Evolutionary conservation across 2,329 filamentous ascomycete genomes (phyloP).

Genomic region (Aspergillus tanneri): DNA sequence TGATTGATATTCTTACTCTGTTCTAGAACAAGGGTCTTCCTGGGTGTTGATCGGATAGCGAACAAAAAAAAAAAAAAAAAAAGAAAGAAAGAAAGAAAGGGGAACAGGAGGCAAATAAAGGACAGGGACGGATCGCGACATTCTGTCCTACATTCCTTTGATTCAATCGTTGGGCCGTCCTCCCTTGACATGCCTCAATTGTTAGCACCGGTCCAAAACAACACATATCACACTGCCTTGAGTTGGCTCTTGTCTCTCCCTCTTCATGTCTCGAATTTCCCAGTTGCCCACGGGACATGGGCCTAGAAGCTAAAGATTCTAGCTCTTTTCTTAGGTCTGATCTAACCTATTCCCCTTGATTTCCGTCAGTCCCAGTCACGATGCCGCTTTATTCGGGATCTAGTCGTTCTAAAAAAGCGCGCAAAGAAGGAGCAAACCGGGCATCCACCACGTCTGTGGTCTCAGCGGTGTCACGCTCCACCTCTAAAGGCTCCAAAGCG

Average conservation of each 20-base stretch:
- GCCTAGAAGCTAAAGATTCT: slow-evolving; percentile 8
- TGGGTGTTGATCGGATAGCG: not conserved
- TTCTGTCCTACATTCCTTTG: slow-evolving; percentile 23
- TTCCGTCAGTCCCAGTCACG: slow-evolving; percentile 20
- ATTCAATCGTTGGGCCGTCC: slow-evolving; percentile 7
- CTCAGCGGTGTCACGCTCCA: slow-evolving; percentile 20
- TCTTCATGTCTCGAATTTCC: slow-evolving; percentile 7
- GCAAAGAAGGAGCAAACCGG: slow-evolving; percentile 29
- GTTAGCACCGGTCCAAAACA: slow-evolving; percentile 8
- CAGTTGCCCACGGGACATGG: slow-evolving; percentile 8
- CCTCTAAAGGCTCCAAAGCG: slow-evolving; percentile 20
- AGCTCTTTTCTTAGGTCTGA: not conserved
- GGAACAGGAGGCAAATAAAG: slow-evolving; percentile 3
- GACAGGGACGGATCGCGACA: slow-evolving; percentile 4
- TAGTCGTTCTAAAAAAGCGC: slow-evolving; percentile 28
- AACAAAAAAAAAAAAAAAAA: slow-evolving; percentile 1
- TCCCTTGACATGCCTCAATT: slow-evolving; percentile 22
- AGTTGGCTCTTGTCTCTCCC: slow-evolving; percentile 11
- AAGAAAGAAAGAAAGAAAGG: slow-evolving; percentile 6
- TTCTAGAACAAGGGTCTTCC: not conserved
- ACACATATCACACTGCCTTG: slow-evolving; percentile 1
- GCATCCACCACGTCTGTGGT: slow-evolving; percentile 27
- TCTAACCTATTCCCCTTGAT: slow-evolving; percentile 2
- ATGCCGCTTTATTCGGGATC: slow-evolving; percentile 31
- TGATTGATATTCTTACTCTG: not conserved